phyloP scores from a whole-genome alignment of 2,329 filamentous ascomycete species.

The Lasiodiplodia hormozganensis region DNA sequence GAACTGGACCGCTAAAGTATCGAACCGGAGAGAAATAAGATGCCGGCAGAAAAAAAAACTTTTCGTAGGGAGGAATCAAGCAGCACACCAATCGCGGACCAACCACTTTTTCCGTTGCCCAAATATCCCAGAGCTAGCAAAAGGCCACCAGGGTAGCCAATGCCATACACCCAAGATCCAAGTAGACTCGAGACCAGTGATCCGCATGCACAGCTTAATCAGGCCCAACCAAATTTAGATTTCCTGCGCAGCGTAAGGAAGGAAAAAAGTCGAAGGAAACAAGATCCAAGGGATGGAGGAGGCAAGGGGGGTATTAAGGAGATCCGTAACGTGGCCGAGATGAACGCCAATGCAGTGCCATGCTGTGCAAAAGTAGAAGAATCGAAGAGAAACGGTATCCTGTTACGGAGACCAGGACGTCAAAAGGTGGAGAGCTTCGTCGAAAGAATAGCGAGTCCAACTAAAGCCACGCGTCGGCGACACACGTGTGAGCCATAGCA shows the following conservation, averaged over 20 bases:
- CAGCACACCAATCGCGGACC: background rate
- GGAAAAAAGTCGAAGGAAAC: background rate
- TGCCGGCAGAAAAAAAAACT: background rate
- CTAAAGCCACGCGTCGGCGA: background rate
- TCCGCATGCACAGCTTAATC: background rate
- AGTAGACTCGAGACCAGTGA: background rate
- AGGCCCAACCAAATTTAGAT: background rate
- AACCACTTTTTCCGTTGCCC: background rate
- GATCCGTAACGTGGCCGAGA: slow-evolving; percentile 3
- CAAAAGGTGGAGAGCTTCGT: background rate
- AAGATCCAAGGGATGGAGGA: slow-evolving; percentile 11
- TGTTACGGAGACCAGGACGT: background rate
- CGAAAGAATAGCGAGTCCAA: background rate
- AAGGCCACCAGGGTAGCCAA: background rate
- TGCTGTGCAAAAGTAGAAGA: slow-evolving; percentile 1
- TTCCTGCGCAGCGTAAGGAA: background rate
- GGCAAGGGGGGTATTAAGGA: slow-evolving; percentile 23
- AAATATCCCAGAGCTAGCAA: background rate
- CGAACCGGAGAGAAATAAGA: background rate
- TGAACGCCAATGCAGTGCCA: slow-evolving; percentile 6
- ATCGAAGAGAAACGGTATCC: background rate
- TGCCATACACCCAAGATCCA: background rate
- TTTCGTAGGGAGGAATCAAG: background rate
- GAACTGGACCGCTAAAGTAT: background rate
- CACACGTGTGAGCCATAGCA: background rate